A percentile compares a stretch with the other conserved stretches of the same genome.
Evolutionary conservation across 179 eudicot species (phyloP).

Genomic region (Heliamphora pulchella): DNA sequence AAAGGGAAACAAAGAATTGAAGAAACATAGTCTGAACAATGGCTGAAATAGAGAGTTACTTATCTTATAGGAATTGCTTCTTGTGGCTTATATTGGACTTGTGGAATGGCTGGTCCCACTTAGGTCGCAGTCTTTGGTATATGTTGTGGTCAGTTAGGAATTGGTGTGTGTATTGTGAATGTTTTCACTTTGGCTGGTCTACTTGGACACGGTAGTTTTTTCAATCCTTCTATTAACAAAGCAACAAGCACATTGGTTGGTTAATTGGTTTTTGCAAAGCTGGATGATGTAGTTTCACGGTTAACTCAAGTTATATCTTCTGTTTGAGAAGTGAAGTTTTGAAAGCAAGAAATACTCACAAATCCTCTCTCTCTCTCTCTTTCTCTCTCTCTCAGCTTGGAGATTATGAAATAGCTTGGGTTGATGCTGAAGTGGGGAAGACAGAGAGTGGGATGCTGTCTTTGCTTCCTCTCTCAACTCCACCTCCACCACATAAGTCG

Average conservation of each 20-base stretch:
- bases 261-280: not conserved
- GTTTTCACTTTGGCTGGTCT: not conserved
- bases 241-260: not conserved
- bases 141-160: not conserved
- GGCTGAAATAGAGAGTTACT: not conserved
- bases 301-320: not conserved
- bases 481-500: slow-evolving; percentile 76
- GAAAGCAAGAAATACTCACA: not conserved
- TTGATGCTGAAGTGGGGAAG: slow-evolving; percentile 84
- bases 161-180: not conserved
- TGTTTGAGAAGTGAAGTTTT: not conserved
- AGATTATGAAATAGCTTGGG: slow-evolving; percentile 91
- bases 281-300: not conserved
- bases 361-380: slow-evolving; percentile 3
- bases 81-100: not conserved
- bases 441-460: slow-evolving; percentile 61
- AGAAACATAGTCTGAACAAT: not conserved
- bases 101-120: not conserved
- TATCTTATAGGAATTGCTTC: not conserved
- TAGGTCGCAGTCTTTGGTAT: not conserved
- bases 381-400: slow-evolving; percentile 68
- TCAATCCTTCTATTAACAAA: not conserved
- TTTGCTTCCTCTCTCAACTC: slow-evolving; percentile 65
- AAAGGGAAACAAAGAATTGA: not conserved
- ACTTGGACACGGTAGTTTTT: not conserved